These are phyloP conservation scores for Halenospora varia DNA, from an alignment of 495 filamentous ascomycete species.

Conservation along the genomic window DNA sequence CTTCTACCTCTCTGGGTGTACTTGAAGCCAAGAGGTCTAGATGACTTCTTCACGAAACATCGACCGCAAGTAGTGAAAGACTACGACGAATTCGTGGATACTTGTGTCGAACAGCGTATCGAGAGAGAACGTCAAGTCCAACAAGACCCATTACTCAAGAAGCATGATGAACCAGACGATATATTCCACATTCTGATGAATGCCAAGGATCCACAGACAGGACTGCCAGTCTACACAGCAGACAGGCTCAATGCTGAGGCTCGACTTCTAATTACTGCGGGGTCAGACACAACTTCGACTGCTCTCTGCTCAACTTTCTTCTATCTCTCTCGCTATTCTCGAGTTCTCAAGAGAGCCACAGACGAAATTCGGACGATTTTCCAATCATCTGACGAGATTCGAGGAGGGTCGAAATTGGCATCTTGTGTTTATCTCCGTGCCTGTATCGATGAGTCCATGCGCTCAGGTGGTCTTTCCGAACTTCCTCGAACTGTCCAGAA, in stretches of 20 bases:
- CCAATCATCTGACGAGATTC: slow-evolving; percentile 22
- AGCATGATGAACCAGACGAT: slow-evolving; percentile 52
- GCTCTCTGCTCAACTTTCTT: slow-evolving; percentile 59
- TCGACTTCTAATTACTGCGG: slow-evolving; percentile 56
- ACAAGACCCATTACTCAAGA: background rate
- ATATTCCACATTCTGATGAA: slow-evolving; percentile 54
- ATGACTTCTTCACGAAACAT: background rate
- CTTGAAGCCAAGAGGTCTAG: background rate
- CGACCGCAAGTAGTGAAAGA: background rate
- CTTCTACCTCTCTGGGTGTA: background rate
- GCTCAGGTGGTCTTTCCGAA: slow-evolving; percentile 55
- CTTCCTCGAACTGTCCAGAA: slow-evolving; percentile 57
- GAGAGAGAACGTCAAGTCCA: background rate
- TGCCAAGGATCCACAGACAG: slow-evolving; percentile 54
- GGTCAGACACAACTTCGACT: slow-evolving; percentile 60
- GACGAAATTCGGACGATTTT: slow-evolving; percentile 32
- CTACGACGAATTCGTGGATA: slow-evolving; percentile 15
- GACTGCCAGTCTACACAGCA: slow-evolving; percentile 54
- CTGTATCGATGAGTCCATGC: slow-evolving; percentile 66
- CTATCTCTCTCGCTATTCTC: slow-evolving; percentile 56
- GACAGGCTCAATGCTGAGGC: slow-evolving; percentile 66
- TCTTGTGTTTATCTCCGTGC: slow-evolving; percentile 46
- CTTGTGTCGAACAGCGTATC: slow-evolving; percentile 15
- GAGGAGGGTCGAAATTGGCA: slow-evolving; percentile 24
- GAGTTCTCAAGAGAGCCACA: slow-evolving; percentile 40